Conservation (phyloP, 1,284 basidiomycete genomes). For the Fomitopsis palustris region DNA sequence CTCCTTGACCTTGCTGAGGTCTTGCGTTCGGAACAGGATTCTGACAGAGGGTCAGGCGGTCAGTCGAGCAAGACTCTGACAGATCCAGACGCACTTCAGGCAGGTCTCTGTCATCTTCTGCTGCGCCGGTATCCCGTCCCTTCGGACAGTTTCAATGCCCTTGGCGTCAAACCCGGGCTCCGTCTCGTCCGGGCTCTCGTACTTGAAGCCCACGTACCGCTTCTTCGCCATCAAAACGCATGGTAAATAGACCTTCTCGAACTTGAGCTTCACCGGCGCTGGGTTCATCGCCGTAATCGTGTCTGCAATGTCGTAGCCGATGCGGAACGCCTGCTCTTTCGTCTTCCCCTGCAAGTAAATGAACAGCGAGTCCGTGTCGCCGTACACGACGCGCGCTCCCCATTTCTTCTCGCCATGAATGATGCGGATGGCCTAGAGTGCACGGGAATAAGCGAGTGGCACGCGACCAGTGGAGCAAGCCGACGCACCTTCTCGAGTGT, state of each 20-base stretch:
- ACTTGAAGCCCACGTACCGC: conserved; percentile 95
- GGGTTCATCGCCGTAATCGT: conserved; percentile 86
- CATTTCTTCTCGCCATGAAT: conserved; percentile 82
- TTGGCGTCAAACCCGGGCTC: conserved; percentile 93
- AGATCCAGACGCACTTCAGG: conserved; percentile 59
- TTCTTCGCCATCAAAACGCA: conserved; percentile 96
- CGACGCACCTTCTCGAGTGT: conserved; percentile 84
- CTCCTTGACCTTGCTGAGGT: conserved; percentile 86
- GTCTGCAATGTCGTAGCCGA: conserved; percentile 91
- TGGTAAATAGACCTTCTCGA: conserved; percentile 97
- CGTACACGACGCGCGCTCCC: conserved; percentile 91
- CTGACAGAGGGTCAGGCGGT: conserved; percentile 34
- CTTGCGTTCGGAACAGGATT: conserved; percentile 85
- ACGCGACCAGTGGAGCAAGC: background rate
- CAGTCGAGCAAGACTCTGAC: background rate
- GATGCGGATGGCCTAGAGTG: conserved; percentile 70
- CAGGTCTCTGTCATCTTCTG: conserved; percentile 87
- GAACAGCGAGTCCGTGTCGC: conserved; percentile 98
- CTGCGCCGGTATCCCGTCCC: conserved; percentile 87
- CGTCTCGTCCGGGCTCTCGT: conserved; percentile 76
- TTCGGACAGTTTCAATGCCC: conserved; percentile 94
- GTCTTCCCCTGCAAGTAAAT: conserved; percentile 86
- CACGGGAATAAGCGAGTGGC: background rate
- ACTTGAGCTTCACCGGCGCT: conserved; percentile 91
- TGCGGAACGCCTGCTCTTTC: conserved; percentile 89